A percentile compares a stretch with the other conserved stretches of the same genome.
Evolutionary conservation across 2,329 filamentous ascomycete genomes (phyloP).

Genomic region (Anthostomella pinea): DNA sequence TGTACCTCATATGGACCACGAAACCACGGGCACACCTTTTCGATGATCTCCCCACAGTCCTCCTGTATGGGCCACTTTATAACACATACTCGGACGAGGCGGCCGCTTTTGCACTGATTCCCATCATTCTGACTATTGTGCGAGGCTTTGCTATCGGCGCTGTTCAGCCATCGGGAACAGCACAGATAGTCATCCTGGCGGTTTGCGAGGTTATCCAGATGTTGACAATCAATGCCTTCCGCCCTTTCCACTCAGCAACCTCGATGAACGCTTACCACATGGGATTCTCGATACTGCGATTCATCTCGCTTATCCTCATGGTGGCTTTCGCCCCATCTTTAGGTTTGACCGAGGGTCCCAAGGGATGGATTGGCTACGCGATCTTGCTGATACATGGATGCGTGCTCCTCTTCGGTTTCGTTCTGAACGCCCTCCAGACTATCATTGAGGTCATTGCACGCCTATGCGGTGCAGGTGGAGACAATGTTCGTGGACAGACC

Average conservation of each 20-base stretch:
- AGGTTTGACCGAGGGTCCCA: constrained; percentile 71
- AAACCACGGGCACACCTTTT: constrained; percentile 85
- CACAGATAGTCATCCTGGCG: constrained; percentile 85
- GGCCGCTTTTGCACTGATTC: constrained; percentile 84
- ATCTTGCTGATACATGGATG: constrained; percentile 83
- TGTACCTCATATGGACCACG: constrained; percentile 75
- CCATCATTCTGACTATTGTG: constrained; percentile 78
- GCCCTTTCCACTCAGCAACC: constrained; percentile 84
- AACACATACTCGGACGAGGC: constrained; percentile 97
- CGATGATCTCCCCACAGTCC: constrained; percentile 84
- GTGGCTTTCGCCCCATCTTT: constrained; percentile 83
- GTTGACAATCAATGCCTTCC: constrained; percentile 82
- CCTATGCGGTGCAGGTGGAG: constrained; percentile 76
- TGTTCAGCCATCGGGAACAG: constrained; percentile 87
- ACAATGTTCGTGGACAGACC: constrained; percentile 65
- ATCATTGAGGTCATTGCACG: constrained; percentile 84
- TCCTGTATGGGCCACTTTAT: constrained; percentile 90
- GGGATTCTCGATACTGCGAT: constrained; percentile 74
- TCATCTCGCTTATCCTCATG: constrained; percentile 73
- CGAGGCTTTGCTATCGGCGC: constrained; percentile 89
- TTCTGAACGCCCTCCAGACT: constrained; percentile 87
- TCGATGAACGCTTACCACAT: constrained; percentile 98
- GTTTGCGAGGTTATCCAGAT: constrained; percentile 93
- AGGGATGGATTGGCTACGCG: constrained; percentile 93
- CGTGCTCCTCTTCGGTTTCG: constrained; percentile 87